Base-by-base conservation (phyloP, 2,329 filamentous ascomycete species). In the Phyllosticta citriasiana region DNA sequence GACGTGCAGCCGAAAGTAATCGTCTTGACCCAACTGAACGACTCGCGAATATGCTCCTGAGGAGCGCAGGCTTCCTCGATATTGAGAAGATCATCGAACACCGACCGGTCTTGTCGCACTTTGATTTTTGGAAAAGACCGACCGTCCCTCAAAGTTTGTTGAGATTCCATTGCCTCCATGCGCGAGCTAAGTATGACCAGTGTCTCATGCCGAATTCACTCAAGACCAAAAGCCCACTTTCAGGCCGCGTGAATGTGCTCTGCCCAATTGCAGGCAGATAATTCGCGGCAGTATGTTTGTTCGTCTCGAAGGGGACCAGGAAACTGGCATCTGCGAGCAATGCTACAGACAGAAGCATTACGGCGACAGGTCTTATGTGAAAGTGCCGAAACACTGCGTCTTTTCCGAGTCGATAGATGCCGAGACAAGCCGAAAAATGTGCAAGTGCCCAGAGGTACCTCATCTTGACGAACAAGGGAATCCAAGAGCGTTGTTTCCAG, bases 361-460 rank as follows among this genome's bases (percentile, higher is more conserved):
- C 47, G 70, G 70, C 6, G 63, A 70, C 3, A 25, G 57, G 3
- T 58, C 63, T 0, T 74, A 68, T 60, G 55, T 59, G 1, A 76
- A 76, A 62, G 55, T 65, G 9, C 72, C 74, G 61, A 76, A 76
- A 57, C 67, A 73, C 35, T 73, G 67, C 56, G 67, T 71, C 24
- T 64, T 74, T 0, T 53, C 65, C 0, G 62, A 67, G 1, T 64
- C 62, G 1, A 67, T 75, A 6, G 67, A 68, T 0, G 63, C 68
- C 0, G 64, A 65, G 0, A 65, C 63, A 0, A 68, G 68, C 47
- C 62, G 66, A 3, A 64, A 63, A 35, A 67, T 73, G 2, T 74
- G 70, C 26, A 50, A 22, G 6, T 60, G 53, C 26, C n/a, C 25
- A 8, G 19, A 25, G 5, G 53, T 60, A 10, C 27, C 40, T 22